These are phyloP conservation scores for Penicillium sp. DNA, from an alignment of 2,329 filamentous ascomycete species.

Conservation along the genomic window DNA sequence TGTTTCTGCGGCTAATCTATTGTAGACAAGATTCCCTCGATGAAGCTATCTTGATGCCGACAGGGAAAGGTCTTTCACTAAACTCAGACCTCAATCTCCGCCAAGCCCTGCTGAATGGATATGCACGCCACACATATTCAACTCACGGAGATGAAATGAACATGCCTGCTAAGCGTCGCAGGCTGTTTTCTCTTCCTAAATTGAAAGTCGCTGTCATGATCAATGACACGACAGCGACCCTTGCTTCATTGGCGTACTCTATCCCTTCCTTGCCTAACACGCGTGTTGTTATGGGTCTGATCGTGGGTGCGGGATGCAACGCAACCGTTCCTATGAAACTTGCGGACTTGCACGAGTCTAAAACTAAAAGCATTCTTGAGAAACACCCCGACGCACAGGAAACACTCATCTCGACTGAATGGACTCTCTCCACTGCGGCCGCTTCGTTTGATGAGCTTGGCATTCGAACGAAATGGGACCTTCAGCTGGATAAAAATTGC, in stretches of 20 bases:
- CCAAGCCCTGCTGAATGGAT: slow-evolving; percentile 33
- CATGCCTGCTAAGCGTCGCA: slow-evolving; percentile 27
- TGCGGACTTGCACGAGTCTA: slow-evolving; percentile 58
- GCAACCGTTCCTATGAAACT: slow-evolving; percentile 68
- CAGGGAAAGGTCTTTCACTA: slow-evolving; percentile 51
- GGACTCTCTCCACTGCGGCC: slow-evolving; percentile 70
- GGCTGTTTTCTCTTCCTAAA: slow-evolving; percentile 50
- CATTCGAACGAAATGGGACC: slow-evolving; percentile 67
- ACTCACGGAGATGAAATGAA: slow-evolving; percentile 23
- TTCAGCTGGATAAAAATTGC: slow-evolving; percentile 59
- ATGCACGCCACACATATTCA: slow-evolving; percentile 42
- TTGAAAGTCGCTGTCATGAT: slow-evolving; percentile 69
- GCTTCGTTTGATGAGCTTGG: slow-evolving; percentile 59
- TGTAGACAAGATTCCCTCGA: slow-evolving; percentile 46
- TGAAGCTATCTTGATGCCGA: slow-evolving; percentile 51
- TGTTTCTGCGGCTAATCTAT: slow-evolving; percentile 4
- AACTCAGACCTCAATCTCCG: slow-evolving; percentile 33
- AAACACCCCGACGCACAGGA: slow-evolving; percentile 50
- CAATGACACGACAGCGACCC: slow-evolving; percentile 73
- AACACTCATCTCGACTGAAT: slow-evolving; percentile 74
- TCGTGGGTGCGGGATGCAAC: slow-evolving; percentile 75
- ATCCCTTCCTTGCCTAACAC: slow-evolving; percentile 56
- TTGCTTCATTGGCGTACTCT: slow-evolving; percentile 72
- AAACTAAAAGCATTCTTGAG: slow-evolving; percentile 50
- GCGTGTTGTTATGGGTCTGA: slow-evolving; percentile 70